A percentile compares a stretch with the other conserved stretches of the same genome.
Evolutionary conservation across 495 filamentous ascomycete genomes (phyloP).

Genomic region (Aspergillus wentii): DNA sequence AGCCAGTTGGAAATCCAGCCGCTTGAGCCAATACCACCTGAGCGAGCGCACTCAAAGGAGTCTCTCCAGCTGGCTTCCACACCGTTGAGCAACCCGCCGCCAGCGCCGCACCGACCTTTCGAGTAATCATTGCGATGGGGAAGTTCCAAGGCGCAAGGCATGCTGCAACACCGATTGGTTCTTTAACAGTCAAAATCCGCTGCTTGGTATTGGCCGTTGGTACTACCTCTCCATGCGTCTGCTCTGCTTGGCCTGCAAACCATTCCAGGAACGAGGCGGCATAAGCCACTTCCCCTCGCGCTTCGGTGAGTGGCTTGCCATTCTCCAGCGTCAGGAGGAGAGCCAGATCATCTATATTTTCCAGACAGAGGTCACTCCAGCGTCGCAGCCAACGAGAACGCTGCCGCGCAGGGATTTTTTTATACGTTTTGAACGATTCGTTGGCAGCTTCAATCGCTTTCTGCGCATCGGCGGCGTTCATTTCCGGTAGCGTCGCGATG

Average conservation of each 20-base stretch:
- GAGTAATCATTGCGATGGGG: slow-evolving; percentile 28
- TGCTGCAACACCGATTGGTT: slow-evolving; percentile 32
- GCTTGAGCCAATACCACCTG: slow-evolving; percentile 52
- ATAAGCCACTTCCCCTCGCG: slow-evolving; percentile 42
- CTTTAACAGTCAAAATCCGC: slow-evolving; percentile 17
- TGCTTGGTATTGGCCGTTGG: slow-evolving; percentile 13
- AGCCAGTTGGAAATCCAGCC: slow-evolving; percentile 56
- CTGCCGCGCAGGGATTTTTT: background rate
- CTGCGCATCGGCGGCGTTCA: background rate
- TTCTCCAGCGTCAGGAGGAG: slow-evolving; percentile 43
- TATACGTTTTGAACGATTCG: background rate
- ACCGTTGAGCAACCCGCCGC: slow-evolving; percentile 26
- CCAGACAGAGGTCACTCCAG: background rate
- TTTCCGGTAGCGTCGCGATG: slow-evolving; percentile 1
- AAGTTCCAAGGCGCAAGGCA: slow-evolving; percentile 40
- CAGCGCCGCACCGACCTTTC: slow-evolving; percentile 31
- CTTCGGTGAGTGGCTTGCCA: slow-evolving; percentile 43
- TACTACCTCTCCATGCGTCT: slow-evolving; percentile 43
- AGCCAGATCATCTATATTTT: background rate
- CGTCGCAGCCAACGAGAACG: background rate
- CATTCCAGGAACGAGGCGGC: slow-evolving; percentile 44
- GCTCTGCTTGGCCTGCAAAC: slow-evolving; percentile 54
- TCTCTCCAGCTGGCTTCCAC: slow-evolving; percentile 32
- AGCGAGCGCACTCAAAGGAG: slow-evolving; percentile 52
- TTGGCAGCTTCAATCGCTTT: background rate